Percentiles rank a stretch among this genome's conserved stretches.
Evolutionary conservation across 345 rosid species (phyloP).

Genomic region (Erodium maritimum): DNA sequence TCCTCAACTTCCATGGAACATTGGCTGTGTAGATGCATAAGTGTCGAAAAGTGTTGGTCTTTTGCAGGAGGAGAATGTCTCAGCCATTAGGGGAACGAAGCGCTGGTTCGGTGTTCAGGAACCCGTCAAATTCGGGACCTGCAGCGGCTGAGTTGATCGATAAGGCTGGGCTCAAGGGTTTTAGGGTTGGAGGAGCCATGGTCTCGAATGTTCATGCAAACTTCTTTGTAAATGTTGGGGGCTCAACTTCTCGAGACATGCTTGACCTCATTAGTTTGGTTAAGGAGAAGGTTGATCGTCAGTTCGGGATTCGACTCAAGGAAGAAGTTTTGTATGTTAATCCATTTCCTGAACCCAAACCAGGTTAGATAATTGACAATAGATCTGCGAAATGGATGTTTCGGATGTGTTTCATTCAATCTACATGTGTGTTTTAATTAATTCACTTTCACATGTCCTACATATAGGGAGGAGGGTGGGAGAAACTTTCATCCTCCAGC

Average conservation of each 20-base stretch:
- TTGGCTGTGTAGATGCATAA: too few relatives aligned
- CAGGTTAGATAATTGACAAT: too few relatives aligned
- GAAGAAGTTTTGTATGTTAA: constrained; percentile 21
- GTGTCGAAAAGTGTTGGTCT: too few relatives aligned
- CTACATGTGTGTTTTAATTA: too few relatives aligned
- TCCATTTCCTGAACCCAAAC: constrained; percentile 2
- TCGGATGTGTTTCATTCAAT: too few relatives aligned
- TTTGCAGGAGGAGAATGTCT: constrained; percentile 15
- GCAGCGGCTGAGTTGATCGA: constrained; percentile 24
- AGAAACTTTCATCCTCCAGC: too few relatives aligned
- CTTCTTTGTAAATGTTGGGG: constrained; percentile 16
- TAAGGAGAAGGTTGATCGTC: constrained; percentile 18
- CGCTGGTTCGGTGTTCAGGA: constrained; percentile 20
- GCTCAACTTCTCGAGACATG: constrained; percentile 24
- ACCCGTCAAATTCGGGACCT: constrained; percentile 12
- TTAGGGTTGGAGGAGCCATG: constrained; percentile 24
- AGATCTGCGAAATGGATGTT: too few relatives aligned
- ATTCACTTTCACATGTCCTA: too few relatives aligned
- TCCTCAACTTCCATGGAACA: too few relatives aligned
- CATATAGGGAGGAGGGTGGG: too few relatives aligned
- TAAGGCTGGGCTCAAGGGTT: constrained; percentile 21
- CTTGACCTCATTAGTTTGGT: constrained; percentile 23
- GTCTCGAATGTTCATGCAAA: constrained; percentile 24
- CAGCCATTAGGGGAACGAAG: constrained; percentile 18
- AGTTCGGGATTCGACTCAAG: constrained; percentile 10